Evolutionary conservation across 2,329 filamentous ascomycete genomes (phyloP), one percentile per base, ranked within the genome.

Genomic region (Zymoseptoria pseudotritici): DNA sequence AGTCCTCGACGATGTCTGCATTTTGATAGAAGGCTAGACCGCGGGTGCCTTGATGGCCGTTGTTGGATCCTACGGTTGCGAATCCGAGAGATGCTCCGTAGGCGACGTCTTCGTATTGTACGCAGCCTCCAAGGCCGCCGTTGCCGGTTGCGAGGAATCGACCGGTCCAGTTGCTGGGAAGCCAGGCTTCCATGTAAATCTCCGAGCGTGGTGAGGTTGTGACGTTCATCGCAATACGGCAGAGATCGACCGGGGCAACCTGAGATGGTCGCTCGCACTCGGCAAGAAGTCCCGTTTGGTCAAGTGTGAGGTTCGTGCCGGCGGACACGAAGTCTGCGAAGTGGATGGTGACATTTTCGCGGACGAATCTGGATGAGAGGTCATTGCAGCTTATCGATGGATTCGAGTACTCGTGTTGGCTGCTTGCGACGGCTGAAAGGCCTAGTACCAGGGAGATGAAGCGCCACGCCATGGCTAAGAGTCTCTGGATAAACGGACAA

Each of bases 1-100:
- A 82, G 61, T 82, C 80, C 42, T 74, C 72, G 0, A 82, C 65
- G 8, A 80, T 72, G 19, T 78, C 78, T 0, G 74, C 68, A 21
- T 79, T 78, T 19, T 76, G 71, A 54, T 77, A 76, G 63, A 82
- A 82, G 0, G 77, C 71, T 22, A 68, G 58, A n/a, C 79, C 80
- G 3, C 73, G 75, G 4, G 72, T 75, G 8, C 76, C 76, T 56
- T 78, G 75, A 58, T 78, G 76, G 0, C 76, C 76, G 13, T 71
- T 77, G 64, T 78, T 77, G 2, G 72, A 73, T 10, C 72, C 73
- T 4, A 77, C 74, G 11, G 72, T 67, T 0, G 76, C 73, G 55
- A 78, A 78, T 1, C 76, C 76, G 29, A 74, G 66, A 9, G 65
- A 65, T 13, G 71, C 63, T 4, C 71, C 69, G 60, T 78, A 78